Evolutionary conservation across 148 eudicot genomes (phyloP).

Genomic region (Camellia japonica): DNA sequence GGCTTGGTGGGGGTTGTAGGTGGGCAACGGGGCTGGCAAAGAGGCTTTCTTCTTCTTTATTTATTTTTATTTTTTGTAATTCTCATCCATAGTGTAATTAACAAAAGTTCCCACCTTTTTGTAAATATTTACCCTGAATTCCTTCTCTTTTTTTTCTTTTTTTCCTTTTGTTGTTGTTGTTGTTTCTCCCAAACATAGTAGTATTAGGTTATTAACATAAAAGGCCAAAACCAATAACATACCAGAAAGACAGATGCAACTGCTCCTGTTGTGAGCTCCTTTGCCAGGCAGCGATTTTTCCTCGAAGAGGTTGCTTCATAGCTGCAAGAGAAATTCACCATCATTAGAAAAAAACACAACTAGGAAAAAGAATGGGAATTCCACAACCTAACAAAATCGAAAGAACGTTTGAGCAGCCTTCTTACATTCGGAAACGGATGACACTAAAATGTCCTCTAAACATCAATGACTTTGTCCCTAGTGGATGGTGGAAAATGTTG

Average conservation of each 20-base stretch:
- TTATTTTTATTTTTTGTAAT: no score
- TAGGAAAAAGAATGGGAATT: not conserved
- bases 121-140: no score
- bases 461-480: not conserved
- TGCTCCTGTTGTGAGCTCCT: constrained; percentile 80
- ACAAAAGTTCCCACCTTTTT: no score
- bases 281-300: constrained; percentile 83
- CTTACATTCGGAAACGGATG: not conserved
- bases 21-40: no score
- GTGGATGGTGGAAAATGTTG: not conserved
- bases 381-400: not conserved
- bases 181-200: no score
- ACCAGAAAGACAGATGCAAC: constrained; percentile 95
- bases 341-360: not conserved
- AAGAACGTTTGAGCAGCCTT: not conserved
- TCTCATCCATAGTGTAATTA: no score
- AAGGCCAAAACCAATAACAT: constrained; percentile 13
- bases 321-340: constrained; percentile 37
- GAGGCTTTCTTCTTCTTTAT: not conserved
- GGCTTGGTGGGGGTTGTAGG: no score
- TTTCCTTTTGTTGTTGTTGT: no score
- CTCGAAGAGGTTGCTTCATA: constrained; percentile 93
- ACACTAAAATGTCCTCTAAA: not conserved
- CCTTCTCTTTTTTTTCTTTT: no score
- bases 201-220: not conserved